Evolutionary conservation across 768 basidiomycete species (phyloP), one percentile per base, ranked within the genome.

Genomic region (Cystoderma amianthinum): DNA sequence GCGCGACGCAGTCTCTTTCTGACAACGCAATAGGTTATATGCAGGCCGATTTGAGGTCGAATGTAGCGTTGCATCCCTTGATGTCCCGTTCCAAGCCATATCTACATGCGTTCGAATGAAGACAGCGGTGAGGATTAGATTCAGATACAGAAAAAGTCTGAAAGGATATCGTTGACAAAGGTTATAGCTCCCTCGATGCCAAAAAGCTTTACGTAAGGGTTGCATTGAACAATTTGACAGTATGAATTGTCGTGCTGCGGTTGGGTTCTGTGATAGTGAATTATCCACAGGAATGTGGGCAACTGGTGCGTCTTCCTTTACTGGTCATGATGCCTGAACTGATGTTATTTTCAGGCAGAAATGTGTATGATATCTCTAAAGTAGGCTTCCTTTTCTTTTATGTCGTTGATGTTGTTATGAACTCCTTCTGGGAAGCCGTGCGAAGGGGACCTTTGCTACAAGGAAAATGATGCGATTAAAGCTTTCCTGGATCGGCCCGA

Each of bases 191-290:
- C 80, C 84, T 16, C 75, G 79, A 36, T 92, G 88, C 56, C 62
- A 78, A 48, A 68, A 67, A 45, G 68, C 68, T 25, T 68, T 84
- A 55, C 60, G 68, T n/a, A 57, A 67, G 32, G 65, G 65, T 34
- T 91, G 87, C 47, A 67, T 87, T 21, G 72, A 86, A 42, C 63
- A 62, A 12, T 81, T 81, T 47, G 85, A 92, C 55, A 58, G 66
- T 16, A 77, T 83, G 25, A 67, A 74, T 44, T 91, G 88, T 50
- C 62, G 59, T n/a, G 81, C 80, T 10, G 82, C 86, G 2, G 66
- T 77, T 38, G 57, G 47, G 7, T 88, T 87, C 56, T 92, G 89
- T 57, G 67, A 76, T 38, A 58, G 53, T 16, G 68, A 78, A 46
- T 55, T 89, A 10, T 72, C 67, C 23, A 60, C 54, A 42, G 51